Conservation (phyloP, 2,329 filamentous ascomycete genomes). For the Aspergillus costaricaensis region DNA sequence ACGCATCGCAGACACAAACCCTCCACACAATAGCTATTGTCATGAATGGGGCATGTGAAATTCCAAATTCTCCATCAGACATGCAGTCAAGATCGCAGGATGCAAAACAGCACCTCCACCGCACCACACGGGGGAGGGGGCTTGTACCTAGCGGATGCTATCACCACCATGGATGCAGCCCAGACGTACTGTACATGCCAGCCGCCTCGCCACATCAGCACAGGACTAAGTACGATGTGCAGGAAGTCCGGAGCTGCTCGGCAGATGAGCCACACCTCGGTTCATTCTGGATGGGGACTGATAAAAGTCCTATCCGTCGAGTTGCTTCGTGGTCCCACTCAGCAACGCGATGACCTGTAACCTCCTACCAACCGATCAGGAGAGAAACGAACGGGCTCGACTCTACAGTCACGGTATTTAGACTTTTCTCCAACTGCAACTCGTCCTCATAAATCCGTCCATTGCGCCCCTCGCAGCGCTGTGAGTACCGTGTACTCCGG, state of each 20-base stretch:
- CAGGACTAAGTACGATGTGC: background rate
- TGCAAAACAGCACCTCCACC: background rate
- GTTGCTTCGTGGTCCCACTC: slow-evolving; percentile 3
- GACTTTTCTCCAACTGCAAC: background rate
- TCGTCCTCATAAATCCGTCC: background rate
- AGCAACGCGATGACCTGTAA: slow-evolving; percentile 1
- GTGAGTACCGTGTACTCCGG: too few relatives aligned
- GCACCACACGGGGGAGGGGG: background rate
- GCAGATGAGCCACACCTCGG: slow-evolving; percentile 2
- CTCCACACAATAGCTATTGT: slow-evolving; percentile 1
- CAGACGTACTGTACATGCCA: background rate
- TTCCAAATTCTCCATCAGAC: slow-evolving; percentile 8
- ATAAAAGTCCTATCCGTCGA: background rate
- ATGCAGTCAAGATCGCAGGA: background rate
- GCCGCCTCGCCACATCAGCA: slow-evolving; percentile 3
- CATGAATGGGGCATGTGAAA: slow-evolving; percentile 8
- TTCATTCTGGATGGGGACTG: background rate
- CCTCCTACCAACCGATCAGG: background rate
- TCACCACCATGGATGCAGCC: background rate
- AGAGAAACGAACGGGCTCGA: background rate
- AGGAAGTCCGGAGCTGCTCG: background rate
- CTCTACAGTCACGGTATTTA: background rate
- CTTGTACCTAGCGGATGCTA: background rate
- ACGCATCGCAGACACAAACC: background rate
- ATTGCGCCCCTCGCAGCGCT: too few relatives aligned